phyloP scores from a whole-genome alignment of 805 yeast species.

The Cyberlindnera americana region DNA sequence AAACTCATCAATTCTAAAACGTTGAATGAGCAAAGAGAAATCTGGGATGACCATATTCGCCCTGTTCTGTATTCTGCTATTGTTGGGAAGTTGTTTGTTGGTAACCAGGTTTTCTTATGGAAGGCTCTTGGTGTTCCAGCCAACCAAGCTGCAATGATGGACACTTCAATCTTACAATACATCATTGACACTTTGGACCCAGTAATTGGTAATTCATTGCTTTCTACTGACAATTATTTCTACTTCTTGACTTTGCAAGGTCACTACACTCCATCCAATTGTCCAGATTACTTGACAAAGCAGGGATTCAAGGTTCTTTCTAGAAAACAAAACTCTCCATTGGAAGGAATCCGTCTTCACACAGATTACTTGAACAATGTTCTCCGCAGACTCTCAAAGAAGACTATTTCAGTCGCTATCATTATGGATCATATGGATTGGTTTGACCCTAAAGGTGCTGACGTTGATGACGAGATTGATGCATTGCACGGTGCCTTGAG shows the following conservation, averaged over 20 bases:
- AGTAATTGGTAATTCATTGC: conserved; percentile 55
- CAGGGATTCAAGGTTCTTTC: conserved; percentile 52
- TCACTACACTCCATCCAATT: conserved; percentile 53
- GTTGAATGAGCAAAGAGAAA: conserved; percentile 55
- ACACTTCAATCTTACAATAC: conserved; percentile 63
- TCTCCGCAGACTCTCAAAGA: conserved; percentile 56
- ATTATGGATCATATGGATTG: conserved; percentile 94
- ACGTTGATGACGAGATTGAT: conserved; percentile 61
- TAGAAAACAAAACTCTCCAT: conserved; percentile 40
- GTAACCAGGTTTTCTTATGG: conserved; percentile 86
- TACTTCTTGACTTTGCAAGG: conserved; percentile 69
- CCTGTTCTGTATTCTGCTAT: conserved; percentile 71
- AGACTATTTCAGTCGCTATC: conserved; percentile 69
- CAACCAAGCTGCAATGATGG: conserved; percentile 81
- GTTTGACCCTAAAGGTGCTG: conserved; percentile 66
- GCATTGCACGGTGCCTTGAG: conserved; percentile 61
- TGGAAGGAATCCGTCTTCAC: conserved; percentile 71
- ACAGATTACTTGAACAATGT: conserved; percentile 79
- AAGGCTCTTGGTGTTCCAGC: conserved; percentile 87
- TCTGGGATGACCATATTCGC: conserved; percentile 61
- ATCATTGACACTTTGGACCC: conserved; percentile 80
- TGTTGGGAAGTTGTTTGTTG: conserved; percentile 62
- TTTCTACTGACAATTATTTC: conserved; percentile 73
- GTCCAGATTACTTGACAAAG: conserved; percentile 71
- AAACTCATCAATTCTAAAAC: conserved; percentile 54